Base-by-base conservation (phyloP, 1,284 basidiomycete genomes). In the Boletus semigastroideus region DNA sequence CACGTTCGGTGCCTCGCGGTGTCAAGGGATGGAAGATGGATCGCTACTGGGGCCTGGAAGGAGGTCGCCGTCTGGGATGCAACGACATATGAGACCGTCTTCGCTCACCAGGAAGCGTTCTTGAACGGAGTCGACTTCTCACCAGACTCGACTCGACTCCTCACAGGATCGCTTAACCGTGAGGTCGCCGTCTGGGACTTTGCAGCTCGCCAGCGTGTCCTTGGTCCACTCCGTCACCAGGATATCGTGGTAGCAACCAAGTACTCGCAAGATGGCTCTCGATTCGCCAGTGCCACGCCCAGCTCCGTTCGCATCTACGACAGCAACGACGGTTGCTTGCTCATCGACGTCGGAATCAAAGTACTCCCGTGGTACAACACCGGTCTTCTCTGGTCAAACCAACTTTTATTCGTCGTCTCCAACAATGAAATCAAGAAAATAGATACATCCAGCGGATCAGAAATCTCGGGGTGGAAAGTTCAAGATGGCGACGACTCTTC, bases 1-100 rank as follows among this genome's bases (percentile, higher is more conserved):
- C 5, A 46, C 11, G 48, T 49, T 2, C 42, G 49, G 8, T 48
- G 49, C 25, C 17, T 50, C 20, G 30, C 37, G 1, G 44, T 40
- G 22, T 50, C 49, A 13, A 39, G 12, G 10, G 49, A 50, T 16
- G 49, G 49, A 7, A 20, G 5, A 7, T 48, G 43, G 49, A 39
- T 50, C 17, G 43, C 49, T 19, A 45, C 20, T 1, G 49, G 49
- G 10, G 40, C 49, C 8, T 48, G n/a, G 13, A 46, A n/a, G 5
- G 47, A 12, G 14, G 20, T 40, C 5, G 2, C 25, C 20, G 36
- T 50, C 3, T 50, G 48, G 48, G 36, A 50, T 16, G 44, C 48
- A 5, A 17, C 5, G 28, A 50, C 48, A 8, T 39, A 39, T 37
- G 30, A 20, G 13, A 5, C 1, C 5, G n/a, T 47, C 12, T 39